Evolutionary conservation across 164 flowering plant species (phyloP), one percentile per base, ranked within the genome.

Genomic region (Echeveria elegans): DNA sequence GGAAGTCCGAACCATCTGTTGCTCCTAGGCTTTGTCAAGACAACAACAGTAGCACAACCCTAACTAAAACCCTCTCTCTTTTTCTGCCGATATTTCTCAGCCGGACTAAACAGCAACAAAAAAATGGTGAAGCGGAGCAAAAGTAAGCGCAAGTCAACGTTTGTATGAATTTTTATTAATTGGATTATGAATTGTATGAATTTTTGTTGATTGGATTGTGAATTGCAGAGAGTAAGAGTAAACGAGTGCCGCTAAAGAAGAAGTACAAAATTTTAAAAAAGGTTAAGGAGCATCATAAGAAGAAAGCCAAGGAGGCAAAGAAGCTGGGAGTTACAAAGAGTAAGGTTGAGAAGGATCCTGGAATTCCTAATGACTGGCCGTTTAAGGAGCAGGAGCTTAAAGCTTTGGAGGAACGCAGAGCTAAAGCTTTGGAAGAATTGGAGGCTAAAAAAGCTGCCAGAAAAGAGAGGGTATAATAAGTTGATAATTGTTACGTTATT

Each of bases 341-440:
- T 6, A 88, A 82, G 80, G 88, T 84, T 15, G 97, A 95, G 84
- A 95, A 95, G 79, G 97, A 92, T 68, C 97, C 97, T 0, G 99
- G 99, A 14, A 95, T 95, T 66, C 97, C 97, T 53, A 95, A 92
- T 73, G 97, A 92, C 34, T 92, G 99, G 97, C 97, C 99, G 6
- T 95, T 95, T 72, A 92, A 88, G 89, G 99, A 95, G 64, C 91
- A 92, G 71, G 97, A 95, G 83, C 94, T 95, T 67, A 90, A 86
- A 78, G 88, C 94, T 24, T 89, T 95, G 6, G 97, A 95, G 76
- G 88, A 72, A 62, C 85, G 99, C 2, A 81, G 97, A 4, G 88
- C 90, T 3, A 83, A 82, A 0, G 91, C 88, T 3, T 18, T 88
- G 1, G 92, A 92, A 65, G 99, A 92, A 36, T 58, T 86, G 66